Conservation (phyloP, 1,139 yeast species). For the Yamadazyma atlantica region DNA sequence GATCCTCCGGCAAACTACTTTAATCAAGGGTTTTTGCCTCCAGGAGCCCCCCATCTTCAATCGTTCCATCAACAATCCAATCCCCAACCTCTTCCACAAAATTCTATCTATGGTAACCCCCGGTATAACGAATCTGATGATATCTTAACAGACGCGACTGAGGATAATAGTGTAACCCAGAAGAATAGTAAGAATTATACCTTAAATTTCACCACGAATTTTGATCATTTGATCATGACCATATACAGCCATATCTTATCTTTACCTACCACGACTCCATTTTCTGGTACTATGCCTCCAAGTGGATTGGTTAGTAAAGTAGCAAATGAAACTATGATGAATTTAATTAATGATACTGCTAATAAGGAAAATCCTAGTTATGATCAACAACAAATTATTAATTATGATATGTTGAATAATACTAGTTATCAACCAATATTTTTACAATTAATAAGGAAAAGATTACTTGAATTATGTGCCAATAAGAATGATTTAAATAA, state of each 20-base stretch:
- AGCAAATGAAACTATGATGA: constrained; percentile 41
- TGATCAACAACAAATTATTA: constrained; percentile 37
- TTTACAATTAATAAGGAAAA: constrained; percentile 42
- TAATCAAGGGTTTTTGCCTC: constrained; percentile 5
- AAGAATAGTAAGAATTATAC: constrained; percentile 33
- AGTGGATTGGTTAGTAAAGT: constrained; percentile 46
- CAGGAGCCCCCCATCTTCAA: constrained; percentile 5
- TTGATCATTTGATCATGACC: constrained; percentile 39
- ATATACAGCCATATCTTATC: constrained; percentile 37
- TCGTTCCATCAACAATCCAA: constrained; percentile 9
- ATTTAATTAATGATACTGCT: constrained; percentile 22
- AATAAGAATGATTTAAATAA: constrained; percentile 18
- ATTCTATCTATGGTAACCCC: constrained; percentile 28
- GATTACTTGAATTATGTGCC: constrained; percentile 42
- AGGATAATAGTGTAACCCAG: constrained; percentile 18
- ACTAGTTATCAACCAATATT: constrained; percentile 41
- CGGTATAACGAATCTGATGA: constrained; percentile 44
- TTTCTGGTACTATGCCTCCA: constrained; percentile 44
- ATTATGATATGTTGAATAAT: constrained; percentile 32
- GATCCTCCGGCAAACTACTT: constrained; percentile 27
- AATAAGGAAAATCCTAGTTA: constrained; percentile 22
- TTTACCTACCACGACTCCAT: constrained; percentile 49
- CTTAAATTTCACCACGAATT: constrained; percentile 33
- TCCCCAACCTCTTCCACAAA: constrained; percentile 5
- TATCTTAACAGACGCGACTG: constrained; percentile 42